These are phyloP conservation scores for Spathaspora hagerdaliae DNA, from an alignment of 805 yeast genomes.

Conservation along the genomic window DNA sequence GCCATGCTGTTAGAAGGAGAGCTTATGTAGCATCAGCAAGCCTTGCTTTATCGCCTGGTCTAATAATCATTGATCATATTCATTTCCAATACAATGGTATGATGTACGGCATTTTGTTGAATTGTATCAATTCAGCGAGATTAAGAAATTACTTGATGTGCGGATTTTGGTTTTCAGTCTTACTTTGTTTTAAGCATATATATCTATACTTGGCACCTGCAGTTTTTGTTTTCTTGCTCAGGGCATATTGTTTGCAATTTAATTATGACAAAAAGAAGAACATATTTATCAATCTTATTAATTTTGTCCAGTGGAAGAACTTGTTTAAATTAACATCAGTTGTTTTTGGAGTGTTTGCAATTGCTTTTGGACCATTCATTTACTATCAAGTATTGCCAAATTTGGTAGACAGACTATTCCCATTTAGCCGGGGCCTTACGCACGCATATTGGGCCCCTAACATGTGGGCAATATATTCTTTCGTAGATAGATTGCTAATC, in stretches of 20 bases:
- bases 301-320: slow-evolving; percentile 51
- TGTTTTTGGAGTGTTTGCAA: slow-evolving; percentile 55
- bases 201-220: slow-evolving; percentile 93
- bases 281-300: slow-evolving; percentile 22
- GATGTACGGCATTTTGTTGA: slow-evolving; percentile 78
- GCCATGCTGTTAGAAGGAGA: slow-evolving; percentile 37
- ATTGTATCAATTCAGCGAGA: slow-evolving; percentile 70
- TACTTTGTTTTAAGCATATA: slow-evolving; percentile 92
- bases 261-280: slow-evolving; percentile 19
- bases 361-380: slow-evolving; percentile 79
- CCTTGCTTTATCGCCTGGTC: slow-evolving; percentile 82
- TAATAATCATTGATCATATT: slow-evolving; percentile 87
- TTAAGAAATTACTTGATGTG: slow-evolving; percentile 52
- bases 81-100: slow-evolving; percentile 97
- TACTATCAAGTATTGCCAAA: slow-evolving; percentile 60
- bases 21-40: slow-evolving; percentile 79
- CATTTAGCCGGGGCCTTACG: slow-evolving; percentile 90
- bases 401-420: slow-evolving; percentile 70
- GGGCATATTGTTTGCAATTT: slow-evolving; percentile 64
- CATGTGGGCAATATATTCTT: slow-evolving; percentile 92
- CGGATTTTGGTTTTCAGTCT: slow-evolving; percentile 66
- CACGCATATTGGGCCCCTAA: slow-evolving; percentile 99
- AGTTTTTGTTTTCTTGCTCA: slow-evolving; percentile 71
- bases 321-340: slow-evolving; percentile 58
- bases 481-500: slow-evolving; percentile 66